Percentiles rank a stretch among this genome's conserved stretches.
Conservation (phyloP, 352 stramenopile genomes). For the Pythium sukuiense region DNA sequence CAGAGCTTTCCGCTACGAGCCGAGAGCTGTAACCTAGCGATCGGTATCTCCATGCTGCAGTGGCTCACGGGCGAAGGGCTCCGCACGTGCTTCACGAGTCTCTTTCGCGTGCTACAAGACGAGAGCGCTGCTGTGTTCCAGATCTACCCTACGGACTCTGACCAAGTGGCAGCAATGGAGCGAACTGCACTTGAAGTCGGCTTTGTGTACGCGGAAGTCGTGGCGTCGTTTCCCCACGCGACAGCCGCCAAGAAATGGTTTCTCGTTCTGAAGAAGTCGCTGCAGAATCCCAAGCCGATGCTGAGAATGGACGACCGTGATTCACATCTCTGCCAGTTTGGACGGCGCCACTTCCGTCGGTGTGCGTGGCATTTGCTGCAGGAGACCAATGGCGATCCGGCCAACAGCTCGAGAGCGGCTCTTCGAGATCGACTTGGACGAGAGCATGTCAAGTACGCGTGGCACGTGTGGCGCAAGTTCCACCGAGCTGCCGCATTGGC, state of each 20-base stretch:
- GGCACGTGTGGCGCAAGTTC: conserved; percentile 75
- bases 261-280: conserved; percentile 29
- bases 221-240: conserved; percentile 69
- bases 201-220: conserved; percentile 52
- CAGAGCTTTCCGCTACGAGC: conserved; percentile 58
- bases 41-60: conserved; percentile 84
- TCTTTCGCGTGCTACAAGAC: conserved; percentile 36
- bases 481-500: conserved; percentile 24
- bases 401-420: not conserved
- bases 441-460: conserved; percentile 68
- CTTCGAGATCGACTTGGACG: conserved; percentile 50
- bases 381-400: not conserved
- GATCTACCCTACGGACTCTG: conserved; percentile 55
- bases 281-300: not conserved
- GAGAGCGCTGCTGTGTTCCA: conserved; percentile 54
- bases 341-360: conserved; percentile 47
- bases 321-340: conserved; percentile 49
- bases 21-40: conserved; percentile 43
- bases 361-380: conserved; percentile 63
- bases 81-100: conserved; percentile 55
- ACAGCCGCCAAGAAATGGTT: conserved; percentile 81
- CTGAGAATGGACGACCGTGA: not conserved
- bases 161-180: conserved; percentile 67
- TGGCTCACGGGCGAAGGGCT: conserved; percentile 68
- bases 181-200: conserved; percentile 40